Conservation (phyloP, 179 eudicot genomes). For the Beta corolliflora region DNA sequence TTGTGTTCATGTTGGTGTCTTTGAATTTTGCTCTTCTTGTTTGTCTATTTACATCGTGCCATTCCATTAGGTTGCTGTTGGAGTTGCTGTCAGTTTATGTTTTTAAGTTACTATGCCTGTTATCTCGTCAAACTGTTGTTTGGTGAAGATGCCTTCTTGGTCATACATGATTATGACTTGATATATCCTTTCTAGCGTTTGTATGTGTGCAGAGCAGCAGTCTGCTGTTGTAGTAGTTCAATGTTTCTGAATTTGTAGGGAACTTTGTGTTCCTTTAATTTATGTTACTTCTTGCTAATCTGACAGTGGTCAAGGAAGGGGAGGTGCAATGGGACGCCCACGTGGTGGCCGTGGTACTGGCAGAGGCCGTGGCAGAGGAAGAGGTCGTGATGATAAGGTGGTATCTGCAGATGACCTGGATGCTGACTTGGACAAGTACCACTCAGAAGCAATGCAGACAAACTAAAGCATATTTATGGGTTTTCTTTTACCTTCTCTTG, state of each 20-base stretch:
- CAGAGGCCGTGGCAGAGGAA: slow-evolving; percentile 77
- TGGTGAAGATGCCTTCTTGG: background rate
- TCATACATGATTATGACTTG: background rate
- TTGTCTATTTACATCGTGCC: no score
- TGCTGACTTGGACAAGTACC: slow-evolving; percentile 95
- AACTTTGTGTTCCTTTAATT: background rate
- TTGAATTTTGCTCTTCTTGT: no score
- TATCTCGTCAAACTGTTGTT: no score
- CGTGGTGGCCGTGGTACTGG: slow-evolving; percentile 64
- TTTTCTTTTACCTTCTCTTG: slow-evolving; percentile 15
- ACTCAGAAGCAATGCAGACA: slow-evolving; percentile 70
- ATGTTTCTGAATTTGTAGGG: background rate
- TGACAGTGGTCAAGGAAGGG: slow-evolving; percentile 63
- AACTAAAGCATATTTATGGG: slow-evolving; percentile 37
- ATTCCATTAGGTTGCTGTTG: no score
- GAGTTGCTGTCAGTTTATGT: no score
- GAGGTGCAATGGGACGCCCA: slow-evolving; percentile 54
- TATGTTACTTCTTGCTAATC: background rate
- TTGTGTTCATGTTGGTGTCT: no score
- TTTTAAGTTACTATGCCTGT: no score
- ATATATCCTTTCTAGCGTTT: background rate
- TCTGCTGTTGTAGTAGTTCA: background rate
- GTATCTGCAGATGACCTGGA: slow-evolving; percentile 84
- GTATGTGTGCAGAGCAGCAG: background rate
- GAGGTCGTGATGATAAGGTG: slow-evolving; percentile 63